These are phyloP conservation scores for Gilbertella persicaria DNA, from an alignment of 371 early-diverging fungal species.

Conservation along the genomic window DNA sequence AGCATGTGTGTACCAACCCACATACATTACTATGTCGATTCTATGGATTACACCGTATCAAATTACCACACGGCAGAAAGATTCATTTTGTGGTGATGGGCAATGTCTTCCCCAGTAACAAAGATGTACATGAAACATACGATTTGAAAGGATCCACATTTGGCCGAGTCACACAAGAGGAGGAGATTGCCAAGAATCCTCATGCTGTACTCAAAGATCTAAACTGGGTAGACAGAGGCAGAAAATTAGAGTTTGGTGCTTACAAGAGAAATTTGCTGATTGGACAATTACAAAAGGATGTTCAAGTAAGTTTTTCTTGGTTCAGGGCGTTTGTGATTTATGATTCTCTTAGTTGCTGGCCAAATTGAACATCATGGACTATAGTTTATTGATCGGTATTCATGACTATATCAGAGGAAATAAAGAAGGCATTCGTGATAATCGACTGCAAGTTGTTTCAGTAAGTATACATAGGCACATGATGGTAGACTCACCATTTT, in stretches of 20 bases:
- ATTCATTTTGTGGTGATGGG: constrained; percentile 99
- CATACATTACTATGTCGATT: constrained; percentile 92
- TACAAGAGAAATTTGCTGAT: constrained; percentile 79
- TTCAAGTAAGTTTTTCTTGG: constrained; percentile 45
- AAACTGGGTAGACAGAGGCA: constrained; percentile 85
- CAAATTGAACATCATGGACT: constrained; percentile 88
- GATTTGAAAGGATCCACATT: constrained; percentile 91
- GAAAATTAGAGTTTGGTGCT: constrained; percentile 84
- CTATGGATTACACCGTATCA: constrained; percentile 95
- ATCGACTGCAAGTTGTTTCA: constrained; percentile 62
- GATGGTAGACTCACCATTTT: too few species aligned
- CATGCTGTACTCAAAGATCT: constrained; percentile 93
- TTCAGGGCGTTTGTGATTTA: constrained; percentile 15
- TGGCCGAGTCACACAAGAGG: constrained; percentile 80
- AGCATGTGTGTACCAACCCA: constrained; percentile 89
- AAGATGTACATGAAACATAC: constrained; percentile 95
- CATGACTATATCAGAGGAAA: constrained; percentile 90
- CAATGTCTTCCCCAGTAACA: constrained; percentile 95
- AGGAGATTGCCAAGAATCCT: constrained; percentile 78
- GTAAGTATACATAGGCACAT: too few species aligned
- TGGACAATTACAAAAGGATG: constrained; percentile 87
- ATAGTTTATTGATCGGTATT: constrained; percentile 91
- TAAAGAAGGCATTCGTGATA: constrained; percentile 85
- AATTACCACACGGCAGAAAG: constrained; percentile 88
- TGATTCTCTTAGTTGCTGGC: constrained; percentile 79